A percentile compares a stretch with the other conserved stretches of the same genome.
Conservation (phyloP, 2,329 filamentous ascomycete genomes). For the Hypomyces perniciosus region DNA sequence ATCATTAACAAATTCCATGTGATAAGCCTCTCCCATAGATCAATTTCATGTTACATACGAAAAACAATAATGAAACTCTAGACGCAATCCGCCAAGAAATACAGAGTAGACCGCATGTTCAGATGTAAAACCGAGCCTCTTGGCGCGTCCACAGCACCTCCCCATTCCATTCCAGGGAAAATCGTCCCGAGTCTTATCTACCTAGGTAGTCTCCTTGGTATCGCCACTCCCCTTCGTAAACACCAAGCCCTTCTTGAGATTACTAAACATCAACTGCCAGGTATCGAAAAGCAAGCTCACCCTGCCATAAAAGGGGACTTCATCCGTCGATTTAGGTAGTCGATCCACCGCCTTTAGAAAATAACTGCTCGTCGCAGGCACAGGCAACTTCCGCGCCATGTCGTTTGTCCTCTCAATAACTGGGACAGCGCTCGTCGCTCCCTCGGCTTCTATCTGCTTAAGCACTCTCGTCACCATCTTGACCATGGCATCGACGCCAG, state of each 20-base stretch:
- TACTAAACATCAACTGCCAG: conserved; percentile 25
- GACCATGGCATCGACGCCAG: conserved; percentile 51
- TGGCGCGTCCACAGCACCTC: not conserved
- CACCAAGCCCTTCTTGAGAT: conserved; percentile 26
- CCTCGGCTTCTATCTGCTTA: conserved; percentile 45
- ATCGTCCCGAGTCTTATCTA: too few relatives aligned
- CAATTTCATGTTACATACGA: too few relatives aligned
- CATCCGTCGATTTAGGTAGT: conserved; percentile 30
- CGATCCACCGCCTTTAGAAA: conserved; percentile 30
- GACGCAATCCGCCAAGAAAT: not conserved
- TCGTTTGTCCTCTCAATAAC: conserved; percentile 24
- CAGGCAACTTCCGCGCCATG: conserved; percentile 21
- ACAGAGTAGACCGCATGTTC: not conserved
- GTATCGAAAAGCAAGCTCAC: conserved; percentile 25
- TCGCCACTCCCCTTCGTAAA: conserved; percentile 20
- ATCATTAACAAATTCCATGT: too few relatives aligned
- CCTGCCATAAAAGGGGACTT: conserved; percentile 32
- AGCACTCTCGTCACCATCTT: conserved; percentile 45
- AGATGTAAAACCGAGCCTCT: not conserved
- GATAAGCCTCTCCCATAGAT: too few relatives aligned
- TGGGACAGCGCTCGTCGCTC: conserved; percentile 41
- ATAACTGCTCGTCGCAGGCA: conserved; percentile 29
- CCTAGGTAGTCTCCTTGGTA: conserved; percentile 22
- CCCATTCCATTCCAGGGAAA: too few relatives aligned
- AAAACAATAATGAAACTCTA: too few relatives aligned